Percentiles rank a stretch among this genome's conserved stretches.
Conservation (phyloP, 768 basidiomycete species). For the Panaeolus cyanescens region DNA sequence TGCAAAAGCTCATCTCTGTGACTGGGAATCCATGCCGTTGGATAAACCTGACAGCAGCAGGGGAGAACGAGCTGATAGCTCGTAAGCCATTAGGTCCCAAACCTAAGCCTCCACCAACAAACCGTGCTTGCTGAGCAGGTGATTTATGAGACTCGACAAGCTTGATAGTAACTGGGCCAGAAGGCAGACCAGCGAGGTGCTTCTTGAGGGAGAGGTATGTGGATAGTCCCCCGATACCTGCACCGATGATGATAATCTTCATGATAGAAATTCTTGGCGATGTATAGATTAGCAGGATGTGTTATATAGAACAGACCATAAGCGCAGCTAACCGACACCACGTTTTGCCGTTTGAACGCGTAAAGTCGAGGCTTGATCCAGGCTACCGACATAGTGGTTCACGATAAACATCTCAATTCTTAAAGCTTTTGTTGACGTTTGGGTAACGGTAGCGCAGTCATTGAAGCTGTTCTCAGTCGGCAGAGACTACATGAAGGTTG, state of each 20-base stretch:
- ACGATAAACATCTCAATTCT: no score
- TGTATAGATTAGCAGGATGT: not conserved
- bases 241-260: slow-evolving; percentile 37
- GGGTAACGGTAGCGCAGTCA: no score
- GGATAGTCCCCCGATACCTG: slow-evolving; percentile 34
- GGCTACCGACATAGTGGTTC: not conserved
- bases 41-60: slow-evolving; percentile 30
- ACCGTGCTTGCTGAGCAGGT: slow-evolving; percentile 22
- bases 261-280: slow-evolving; percentile 11
- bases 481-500: no score
- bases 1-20: slow-evolving; percentile 28
- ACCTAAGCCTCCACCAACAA: slow-evolving; percentile 37
- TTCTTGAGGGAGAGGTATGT: slow-evolving; percentile 34
- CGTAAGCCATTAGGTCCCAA: slow-evolving; percentile 42
- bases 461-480: no score
- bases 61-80: slow-evolving; percentile 30
- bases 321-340: not conserved
- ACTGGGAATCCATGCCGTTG: slow-evolving; percentile 26
- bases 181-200: slow-evolving; percentile 24
- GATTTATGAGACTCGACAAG: slow-evolving; percentile 34
- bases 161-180: slow-evolving; percentile 18
- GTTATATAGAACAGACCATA: not conserved
- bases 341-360: not conserved
- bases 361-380: not conserved
- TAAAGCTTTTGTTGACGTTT: no score